Evolutionary conservation across 768 basidiomycete genomes (phyloP).

Genomic region (Rhizopogon rudus): DNA sequence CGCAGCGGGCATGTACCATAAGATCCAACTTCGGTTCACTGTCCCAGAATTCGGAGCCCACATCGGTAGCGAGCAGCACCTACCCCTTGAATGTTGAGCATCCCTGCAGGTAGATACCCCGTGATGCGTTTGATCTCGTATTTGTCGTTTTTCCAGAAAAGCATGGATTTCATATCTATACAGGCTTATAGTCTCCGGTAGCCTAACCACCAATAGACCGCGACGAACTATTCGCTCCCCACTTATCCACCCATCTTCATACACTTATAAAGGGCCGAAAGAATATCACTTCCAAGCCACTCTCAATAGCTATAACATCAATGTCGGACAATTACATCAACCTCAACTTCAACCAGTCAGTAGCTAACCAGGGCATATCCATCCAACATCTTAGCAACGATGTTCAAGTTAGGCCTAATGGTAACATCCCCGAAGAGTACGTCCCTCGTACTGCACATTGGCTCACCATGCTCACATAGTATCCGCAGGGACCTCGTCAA

Average conservation of each 20-base stretch:
- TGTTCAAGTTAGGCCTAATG: background rate
- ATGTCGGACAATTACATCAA: background rate
- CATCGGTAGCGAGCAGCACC: too few species aligned
- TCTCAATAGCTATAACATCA: background rate
- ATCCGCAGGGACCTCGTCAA: slow-evolving; percentile 7
- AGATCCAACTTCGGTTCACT: too few species aligned
- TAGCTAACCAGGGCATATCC: background rate
- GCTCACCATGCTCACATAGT: background rate
- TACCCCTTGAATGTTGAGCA: too few species aligned
- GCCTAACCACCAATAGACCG: background rate
- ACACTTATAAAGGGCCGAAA: background rate
- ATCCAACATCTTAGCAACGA: background rate
- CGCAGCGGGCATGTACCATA: background rate
- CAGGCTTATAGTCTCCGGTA: background rate
- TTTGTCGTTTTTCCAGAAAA: too few species aligned
- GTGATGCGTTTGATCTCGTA: too few species aligned
- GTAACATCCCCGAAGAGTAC: background rate
- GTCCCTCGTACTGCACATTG: background rate
- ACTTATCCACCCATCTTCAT: background rate
- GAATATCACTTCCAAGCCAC: background rate
- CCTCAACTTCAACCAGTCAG: background rate
- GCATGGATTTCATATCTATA: background rate
- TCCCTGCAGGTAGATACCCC: too few species aligned
- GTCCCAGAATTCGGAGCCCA: too few species aligned
- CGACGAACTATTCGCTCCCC: background rate